Evolutionary conservation across 1,284 basidiomycete species (phyloP), one percentile per base, ranked within the genome.

Genomic region (Boletellus deceptivus): DNA sequence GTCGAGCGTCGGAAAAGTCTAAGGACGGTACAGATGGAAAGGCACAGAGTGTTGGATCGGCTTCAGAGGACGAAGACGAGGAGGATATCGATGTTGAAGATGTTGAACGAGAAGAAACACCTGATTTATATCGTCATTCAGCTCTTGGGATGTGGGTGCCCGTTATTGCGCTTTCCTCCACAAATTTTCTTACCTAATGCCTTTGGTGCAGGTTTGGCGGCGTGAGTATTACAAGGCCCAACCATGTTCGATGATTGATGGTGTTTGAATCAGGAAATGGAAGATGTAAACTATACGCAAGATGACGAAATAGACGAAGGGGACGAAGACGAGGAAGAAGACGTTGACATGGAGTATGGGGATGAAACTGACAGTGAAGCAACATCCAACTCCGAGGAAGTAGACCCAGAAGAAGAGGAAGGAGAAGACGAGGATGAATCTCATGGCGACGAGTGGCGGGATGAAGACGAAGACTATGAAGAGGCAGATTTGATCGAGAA

Each of bases 71-170:
- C 16, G 79, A 78, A 16, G 86, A 84, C 6, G 83, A 84, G 0
- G 80, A 82, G 3, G 77, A 80, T 16, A 77, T 78, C 39, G 76
- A 76, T 20, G 61, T 57, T 11, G 73, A 65, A 46, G 71, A 66
- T 40, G 71, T 69, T 31, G 77, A 70, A 20, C 78, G 86, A 10
- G 89, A 91, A 62, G 93, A 91, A 63, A 93, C 92, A 1, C 91
- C 93, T 7, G 93, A 99, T 70, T 75, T 99, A 20, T 99, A 99
- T 72, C 87, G 96, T 53, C 97, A 96, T 70, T 99, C 96, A 1
- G 91, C 93, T 6, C 79, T 99, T 36, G 97, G 96, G 60, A 95
- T 99, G 93, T 91, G 72, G 65, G 86, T 78, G 18, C 40, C 27
- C 43, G 16, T 45, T 22, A 27, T 41, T 48, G 8, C 31, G 48